Evolutionary conservation across 768 basidiomycete species (phyloP), one percentile per base, ranked within the genome.

Genomic region (Mycena sanguinolenta): DNA sequence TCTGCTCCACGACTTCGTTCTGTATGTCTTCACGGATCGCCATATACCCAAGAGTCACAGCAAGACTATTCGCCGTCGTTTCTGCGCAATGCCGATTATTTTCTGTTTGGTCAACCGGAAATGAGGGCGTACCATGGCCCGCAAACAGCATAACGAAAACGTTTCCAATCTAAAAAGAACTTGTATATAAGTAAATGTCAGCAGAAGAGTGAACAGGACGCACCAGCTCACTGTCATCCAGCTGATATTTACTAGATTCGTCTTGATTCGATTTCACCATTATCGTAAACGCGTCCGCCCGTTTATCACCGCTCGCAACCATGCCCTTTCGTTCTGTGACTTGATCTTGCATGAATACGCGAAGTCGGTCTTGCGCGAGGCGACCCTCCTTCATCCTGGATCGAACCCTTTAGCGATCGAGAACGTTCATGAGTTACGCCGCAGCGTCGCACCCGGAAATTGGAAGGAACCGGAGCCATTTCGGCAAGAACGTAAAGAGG

Each of bases 111-210:
- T 46, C 25, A 28, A 12, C n/a, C 32, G 1, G 16, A 59, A 6
- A 13, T 44, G 27, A 44, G 10, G 8, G 69, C 79, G 42, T 69
- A 85, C 88, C 89, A 75, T 90, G 88, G 16, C 90, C 90, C 54
- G 90, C 89, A 49, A 90, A 85, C 27, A 91, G 77, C 74, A 88
- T 79, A 14, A 84, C 72, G 70, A 83, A 89, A 1, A 88, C 74
- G 58, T 89, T 90, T 8, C 88, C 88, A 57, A 88, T 86, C 87
- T 88, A 44, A 4, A 34, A 1, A 23, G 32, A 34, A 17, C 44
- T 13, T 5, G 42, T 8, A n/a, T n/a, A n/a, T n/a, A n/a, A n/a
- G 9, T 13, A 28, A 3, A 27, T 14, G 19, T 3, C 23, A n/a
- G n/a, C n/a, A 21, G 14, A 59, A 30, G 53, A 17, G 7, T 19